Evolutionary conservation across 176 grass and related monocot species (phyloP).

Genomic region (Calamus simplicifolius): DNA sequence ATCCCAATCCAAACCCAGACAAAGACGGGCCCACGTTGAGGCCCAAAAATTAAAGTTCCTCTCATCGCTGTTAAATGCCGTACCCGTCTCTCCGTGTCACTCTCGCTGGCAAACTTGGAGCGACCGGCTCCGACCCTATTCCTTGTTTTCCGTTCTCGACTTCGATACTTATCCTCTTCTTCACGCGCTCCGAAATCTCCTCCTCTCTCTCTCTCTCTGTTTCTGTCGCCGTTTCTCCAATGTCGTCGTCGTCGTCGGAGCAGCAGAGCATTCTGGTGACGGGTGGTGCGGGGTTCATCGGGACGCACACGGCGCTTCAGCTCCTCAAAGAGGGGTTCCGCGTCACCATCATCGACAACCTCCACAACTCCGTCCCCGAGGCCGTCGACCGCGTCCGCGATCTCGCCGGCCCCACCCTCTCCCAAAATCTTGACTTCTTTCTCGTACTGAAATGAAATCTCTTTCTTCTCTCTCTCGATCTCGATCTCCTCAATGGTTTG

Average conservation of each 20-base stretch:
- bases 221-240: not conserved
- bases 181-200: too few species aligned
- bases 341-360: constrained; percentile 81
- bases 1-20: too few species aligned
- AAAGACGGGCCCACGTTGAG: too few species aligned
- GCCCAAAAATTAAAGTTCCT: too few species aligned
- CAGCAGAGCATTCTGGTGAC: constrained; percentile 60
- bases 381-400: constrained; percentile 70
- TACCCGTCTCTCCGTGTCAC: too few species aligned
- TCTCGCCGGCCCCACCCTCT: constrained; percentile 58
- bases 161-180: too few species aligned
- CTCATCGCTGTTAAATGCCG: too few species aligned
- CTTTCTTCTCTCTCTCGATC: not conserved
- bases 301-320: constrained; percentile 87
- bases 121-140: too few species aligned
- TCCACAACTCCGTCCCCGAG: constrained; percentile 85
- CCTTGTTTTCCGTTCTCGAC: too few species aligned
- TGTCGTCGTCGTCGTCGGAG: not conserved
- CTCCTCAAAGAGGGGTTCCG: constrained; percentile 57
- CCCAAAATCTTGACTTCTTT: constrained; percentile 56
- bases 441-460: constrained; percentile 18
- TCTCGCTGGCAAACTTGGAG: too few species aligned
- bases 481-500: not conserved
- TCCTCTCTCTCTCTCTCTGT: not conserved
- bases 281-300: constrained; percentile 86